Evolutionary conservation across 2,329 filamentous ascomycete species (phyloP), one percentile per base, ranked within the genome.

Genomic region (Ascochyta lentis): DNA sequence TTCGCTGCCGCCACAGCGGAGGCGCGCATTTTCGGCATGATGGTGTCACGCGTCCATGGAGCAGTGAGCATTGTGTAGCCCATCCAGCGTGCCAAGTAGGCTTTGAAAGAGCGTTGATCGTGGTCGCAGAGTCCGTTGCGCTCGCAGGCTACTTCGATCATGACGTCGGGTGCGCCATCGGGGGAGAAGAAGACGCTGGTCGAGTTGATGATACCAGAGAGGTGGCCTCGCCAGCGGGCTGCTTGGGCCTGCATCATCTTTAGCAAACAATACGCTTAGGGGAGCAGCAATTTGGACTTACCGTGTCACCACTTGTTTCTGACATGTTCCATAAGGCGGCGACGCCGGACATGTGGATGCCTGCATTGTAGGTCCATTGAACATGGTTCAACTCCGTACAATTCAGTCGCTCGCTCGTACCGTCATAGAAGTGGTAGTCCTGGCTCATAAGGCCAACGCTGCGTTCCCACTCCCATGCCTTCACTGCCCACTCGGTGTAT

Each of bases 401-500:
- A 58, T 80, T 80, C 38, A 72, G 59, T n/a, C 54, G 69, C 58
- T 78, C 75, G 43, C 76, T 74, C 19, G 73, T 71, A 19, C 79
- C 79, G 55, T 81, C 79, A 58, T 69, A 80, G 64, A 79, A 77
- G 44, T 77, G 69, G 62, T 74, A 79, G 4, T 75, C 72, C 1
- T 70, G 63, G 44, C 77, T 79, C 59, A 84, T 78, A 43, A 86
- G 77, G 3, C 81, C 81, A 4, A 84, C 75, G 12, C 61, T 65
- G 0, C 60, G 55, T 41, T 80, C 75, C 75, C 77, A 86, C 43
- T 83, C 80, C 84, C 86, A 89, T 12, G 84, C 74, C 62, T 81
- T 84, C 34, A 80, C 70, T 1, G 88, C 88, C 88, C 88, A 90
- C 6, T 87, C 80, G 9, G 58, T 16, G 46, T 71, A 72, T 16